phyloP scores from a whole-genome alignment of 2,329 filamentous ascomycete genomes.

The Neofusicoccum cordaticola region DNA sequence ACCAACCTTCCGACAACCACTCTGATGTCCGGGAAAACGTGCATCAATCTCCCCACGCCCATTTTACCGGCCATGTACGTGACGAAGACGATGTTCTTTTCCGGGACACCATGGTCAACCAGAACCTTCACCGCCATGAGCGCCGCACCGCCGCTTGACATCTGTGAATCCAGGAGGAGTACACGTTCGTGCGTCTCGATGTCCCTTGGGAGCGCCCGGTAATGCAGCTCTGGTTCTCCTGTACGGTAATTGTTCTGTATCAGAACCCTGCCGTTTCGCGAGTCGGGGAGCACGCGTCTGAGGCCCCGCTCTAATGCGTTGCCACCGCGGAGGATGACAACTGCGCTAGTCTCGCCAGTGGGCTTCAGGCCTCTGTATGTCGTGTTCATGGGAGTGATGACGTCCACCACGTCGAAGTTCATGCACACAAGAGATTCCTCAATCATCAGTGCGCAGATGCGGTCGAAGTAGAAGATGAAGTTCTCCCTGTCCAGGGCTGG shows the following conservation, averaged over 20 bases:
- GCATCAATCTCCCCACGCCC: slow-evolving; percentile 79
- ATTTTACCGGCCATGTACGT: slow-evolving; percentile 86
- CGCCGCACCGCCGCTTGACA: slow-evolving; percentile 81
- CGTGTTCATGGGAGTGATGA: slow-evolving; percentile 69
- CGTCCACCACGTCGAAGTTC: slow-evolving; percentile 60
- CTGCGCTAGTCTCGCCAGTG: slow-evolving; percentile 70
- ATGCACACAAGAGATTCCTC: slow-evolving; percentile 58
- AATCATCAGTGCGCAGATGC: slow-evolving; percentile 77
- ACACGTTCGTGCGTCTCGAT: slow-evolving; percentile 76
- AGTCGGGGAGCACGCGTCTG: slow-evolving; percentile 88
- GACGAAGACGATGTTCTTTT: slow-evolving; percentile 84
- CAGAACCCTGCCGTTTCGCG: slow-evolving; percentile 79
- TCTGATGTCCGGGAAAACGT: slow-evolving; percentile 82
- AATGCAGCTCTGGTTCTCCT: slow-evolving; percentile 91
- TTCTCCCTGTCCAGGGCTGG: slow-evolving; percentile 78
- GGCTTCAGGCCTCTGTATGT: slow-evolving; percentile 69
- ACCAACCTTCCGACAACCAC: slow-evolving; percentile 83
- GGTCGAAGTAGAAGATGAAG: slow-evolving; percentile 97
- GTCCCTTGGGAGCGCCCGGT: slow-evolving; percentile 70
- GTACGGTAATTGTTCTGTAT: slow-evolving; percentile 73
- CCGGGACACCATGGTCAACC: slow-evolving; percentile 84
- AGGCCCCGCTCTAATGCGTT: slow-evolving; percentile 85
- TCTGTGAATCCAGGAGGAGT: slow-evolving; percentile 86
- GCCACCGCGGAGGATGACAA: slow-evolving; percentile 84
- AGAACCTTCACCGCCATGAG: slow-evolving; percentile 97